Evolutionary conservation across 495 filamentous ascomycete species (phyloP), one percentile per base, ranked within the genome.

Genomic region (Hypoxylon lenormandii): DNA sequence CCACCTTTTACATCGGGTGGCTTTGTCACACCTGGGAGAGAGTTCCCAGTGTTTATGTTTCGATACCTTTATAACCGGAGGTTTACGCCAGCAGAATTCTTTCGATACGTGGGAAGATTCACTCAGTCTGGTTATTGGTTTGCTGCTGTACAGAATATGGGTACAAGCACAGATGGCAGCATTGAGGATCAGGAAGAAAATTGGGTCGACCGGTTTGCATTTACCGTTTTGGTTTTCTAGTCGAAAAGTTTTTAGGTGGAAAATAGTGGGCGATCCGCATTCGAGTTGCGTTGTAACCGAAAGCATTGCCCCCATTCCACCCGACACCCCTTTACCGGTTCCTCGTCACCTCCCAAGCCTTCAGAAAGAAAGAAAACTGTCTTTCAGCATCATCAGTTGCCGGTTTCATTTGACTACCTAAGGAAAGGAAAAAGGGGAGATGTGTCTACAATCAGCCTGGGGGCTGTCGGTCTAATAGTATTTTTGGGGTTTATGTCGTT

Each of bases 151-250:
- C 42, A 63, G 40, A 72, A 56, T 47, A 70, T 37, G 43, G 47
- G 57, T 19, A 54, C 28, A 43, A 18, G 50, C 22, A 26, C 57
- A 51, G 52, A 47, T 40, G 68, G 33, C 38, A 58, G 62, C 40
- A 54, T 54, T 40, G 22, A 58, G 66, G 45, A 49, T 46, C 47
- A 50, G 51, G 23, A 70, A 30, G 54, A 70, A 71, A 71, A 66
- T 71, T 37, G 28, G 60, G 61, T 37, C 52, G 47, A 47, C 43
- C n/a, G n/a, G n/a, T 19, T 64, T 43, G 62, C 53, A 36, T 65
- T 57, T 56, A 26, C 53, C 49, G 37, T 38, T 36, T 56, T 49
- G 11, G 21, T 21, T 50, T 50, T 43, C 30, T 40, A 33, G 5
- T 21, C 8, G 18, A n/a, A 42, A 42, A 42, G 30, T 33, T 33